phyloP scores from a whole-genome alignment of 306 rosid species.

The Luffa aegyptiaca region DNA sequence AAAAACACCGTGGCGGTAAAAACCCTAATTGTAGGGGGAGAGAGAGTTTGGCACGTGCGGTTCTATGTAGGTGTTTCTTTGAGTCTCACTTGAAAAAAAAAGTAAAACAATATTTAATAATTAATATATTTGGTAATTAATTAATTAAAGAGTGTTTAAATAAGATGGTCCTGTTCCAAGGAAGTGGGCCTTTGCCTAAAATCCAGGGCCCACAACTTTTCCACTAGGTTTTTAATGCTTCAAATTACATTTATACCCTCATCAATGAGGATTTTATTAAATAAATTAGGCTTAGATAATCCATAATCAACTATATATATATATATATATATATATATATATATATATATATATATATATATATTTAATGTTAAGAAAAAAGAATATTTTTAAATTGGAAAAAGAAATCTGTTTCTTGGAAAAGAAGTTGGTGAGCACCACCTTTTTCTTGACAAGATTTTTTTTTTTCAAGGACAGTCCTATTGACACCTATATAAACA shows the following conservation, averaged over 20 bases:
- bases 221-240: neutral
- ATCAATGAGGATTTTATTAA: neutral
- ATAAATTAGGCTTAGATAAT: neutral
- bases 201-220: neutral
- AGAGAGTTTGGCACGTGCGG: neutral
- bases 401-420: neutral
- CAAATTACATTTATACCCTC: conserved; percentile 3
- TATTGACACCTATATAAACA: neutral
- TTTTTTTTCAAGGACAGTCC: neutral
- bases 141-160: neutral
- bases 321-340: neutral
- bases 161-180: neutral
- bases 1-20: neutral
- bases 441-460: neutral
- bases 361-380: neutral
- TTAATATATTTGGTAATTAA: neutral
- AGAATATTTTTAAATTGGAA: neutral
- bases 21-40: neutral
- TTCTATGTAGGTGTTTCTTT: neutral
- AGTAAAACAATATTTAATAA: neutral
- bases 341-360: neutral
- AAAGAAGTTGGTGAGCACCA: neutral
- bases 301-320: neutral
- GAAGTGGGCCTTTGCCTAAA: conserved; percentile 7
- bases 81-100: neutral